Conservation (phyloP, 2,329 filamentous ascomycete genomes). For the Tolypocladium amazonense region DNA sequence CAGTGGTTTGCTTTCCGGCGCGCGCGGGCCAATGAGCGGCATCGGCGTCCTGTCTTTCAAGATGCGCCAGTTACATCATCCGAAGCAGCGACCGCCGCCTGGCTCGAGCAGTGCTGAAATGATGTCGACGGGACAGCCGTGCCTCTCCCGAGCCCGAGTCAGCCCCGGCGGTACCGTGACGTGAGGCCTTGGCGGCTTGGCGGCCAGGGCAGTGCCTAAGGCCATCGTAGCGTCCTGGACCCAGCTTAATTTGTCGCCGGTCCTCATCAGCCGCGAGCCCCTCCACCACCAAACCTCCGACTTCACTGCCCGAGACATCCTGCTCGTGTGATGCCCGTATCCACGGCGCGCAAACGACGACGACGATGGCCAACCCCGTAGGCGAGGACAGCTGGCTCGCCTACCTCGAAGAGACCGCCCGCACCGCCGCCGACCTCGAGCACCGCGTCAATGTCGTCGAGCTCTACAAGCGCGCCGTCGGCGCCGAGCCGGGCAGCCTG, state of each 20-base stretch:
- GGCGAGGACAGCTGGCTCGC: slow-evolving; percentile 71
- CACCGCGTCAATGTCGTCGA: slow-evolving; percentile 61
- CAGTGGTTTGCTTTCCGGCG: neutral
- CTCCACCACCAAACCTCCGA: neutral
- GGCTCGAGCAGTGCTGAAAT: neutral
- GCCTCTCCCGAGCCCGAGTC: neutral
- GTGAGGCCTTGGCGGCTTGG: neutral
- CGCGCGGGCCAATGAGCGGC: neutral
- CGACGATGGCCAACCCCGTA: slow-evolving; percentile 42
- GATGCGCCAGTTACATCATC: neutral
- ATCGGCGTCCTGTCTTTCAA: neutral
- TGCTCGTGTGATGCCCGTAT: slow-evolving; percentile 1
- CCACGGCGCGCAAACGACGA: neutral
- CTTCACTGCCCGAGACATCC: neutral
- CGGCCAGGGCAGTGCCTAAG: neutral
- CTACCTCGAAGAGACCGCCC: slow-evolving; percentile 62
- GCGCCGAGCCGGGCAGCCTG: slow-evolving; percentile 62
- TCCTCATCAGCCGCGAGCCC: neutral
- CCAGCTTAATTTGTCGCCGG: neutral
- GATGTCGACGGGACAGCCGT: neutral
- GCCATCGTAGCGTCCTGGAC: neutral
- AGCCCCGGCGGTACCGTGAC: neutral
- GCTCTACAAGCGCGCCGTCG: slow-evolving; percentile 57
- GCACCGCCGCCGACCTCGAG: slow-evolving; percentile 50
- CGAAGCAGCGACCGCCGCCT: neutral